Conservation (phyloP, 495 filamentous ascomycete species). For the Alectoria sarmentosa region DNA sequence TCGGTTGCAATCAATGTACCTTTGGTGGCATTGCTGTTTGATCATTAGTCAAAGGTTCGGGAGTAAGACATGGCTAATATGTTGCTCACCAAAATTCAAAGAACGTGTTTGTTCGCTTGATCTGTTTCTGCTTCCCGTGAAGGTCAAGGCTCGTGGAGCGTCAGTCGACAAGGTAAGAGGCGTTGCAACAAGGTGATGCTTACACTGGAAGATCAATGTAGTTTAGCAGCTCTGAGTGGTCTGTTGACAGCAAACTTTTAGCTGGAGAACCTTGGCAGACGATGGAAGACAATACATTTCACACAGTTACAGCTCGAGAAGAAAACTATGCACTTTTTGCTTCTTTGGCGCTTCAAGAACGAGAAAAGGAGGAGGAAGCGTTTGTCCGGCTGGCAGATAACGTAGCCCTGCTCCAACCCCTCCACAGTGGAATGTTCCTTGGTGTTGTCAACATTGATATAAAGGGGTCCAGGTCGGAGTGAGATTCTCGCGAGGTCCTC, state of each 20-base stretch:
- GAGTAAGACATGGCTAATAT: not conserved
- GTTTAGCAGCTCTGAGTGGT: constrained; percentile 70
- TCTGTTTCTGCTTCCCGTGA: constrained; percentile 87
- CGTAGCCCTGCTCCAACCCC: constrained; percentile 91
- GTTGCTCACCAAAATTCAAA: constrained; percentile 72
- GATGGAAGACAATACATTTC: constrained; percentile 36
- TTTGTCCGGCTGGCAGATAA: constrained; percentile 86
- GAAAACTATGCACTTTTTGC: constrained; percentile 98
- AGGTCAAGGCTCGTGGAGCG: constrained; percentile 43
- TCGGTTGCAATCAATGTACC: constrained; percentile 94
- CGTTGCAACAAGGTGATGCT: not conserved
- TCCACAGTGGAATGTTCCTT: constrained; percentile 83
- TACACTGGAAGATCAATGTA: constrained; percentile 90
- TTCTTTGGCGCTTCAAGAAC: constrained; percentile 66
- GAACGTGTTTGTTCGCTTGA: constrained; percentile 94
- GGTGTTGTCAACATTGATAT: constrained; percentile 84
- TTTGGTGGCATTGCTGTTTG: constrained; percentile 61
- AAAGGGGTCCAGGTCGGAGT: constrained; percentile 81
- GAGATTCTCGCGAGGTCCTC: constrained; percentile 95
- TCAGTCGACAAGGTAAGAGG: not conserved
- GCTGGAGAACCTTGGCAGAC: constrained; percentile 27
- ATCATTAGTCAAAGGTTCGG: not conserved
- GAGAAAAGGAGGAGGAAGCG: constrained; percentile 92
- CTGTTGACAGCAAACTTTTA: not conserved
- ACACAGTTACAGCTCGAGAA: constrained; percentile 90